Evolutionary conservation across 2,329 filamentous ascomycete genomes (phyloP), one percentile per base, ranked within the genome.

Genomic region (Penicillium sp.): DNA sequence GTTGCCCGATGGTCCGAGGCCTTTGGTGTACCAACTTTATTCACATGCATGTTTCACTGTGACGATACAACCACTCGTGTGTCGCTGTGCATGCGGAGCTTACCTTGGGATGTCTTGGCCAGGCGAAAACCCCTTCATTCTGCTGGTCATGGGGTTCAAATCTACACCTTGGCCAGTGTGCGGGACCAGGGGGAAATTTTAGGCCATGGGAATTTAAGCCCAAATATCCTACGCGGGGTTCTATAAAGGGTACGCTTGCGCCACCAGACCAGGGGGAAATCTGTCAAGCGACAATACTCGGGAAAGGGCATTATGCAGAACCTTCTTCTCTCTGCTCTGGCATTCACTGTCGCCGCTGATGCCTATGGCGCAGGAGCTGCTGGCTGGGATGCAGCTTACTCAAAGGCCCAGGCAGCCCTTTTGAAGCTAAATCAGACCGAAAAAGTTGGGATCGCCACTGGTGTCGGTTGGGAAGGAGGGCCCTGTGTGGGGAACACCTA

Each of bases 401-500:
- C 44, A 13, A 62, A 48, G 19, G 65, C 65, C 1, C 29, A 57
- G 25, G 31, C 39, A 4, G 62, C 59, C 2, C 57, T 68, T 3
- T 1, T 45, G 0, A 57, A 56, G 27, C 58, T 68, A 19, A 62
- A 38, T 10, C 59, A 61, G 25, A 53, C 55, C 3, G 65, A 72
- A 40, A 72, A 72, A 33, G 65, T 67, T 5, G 69, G 69, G 9
- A 59, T 72, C 25, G 69, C 67, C 9, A 68, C 69, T 4, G 69
- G 69, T 1, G 60, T 71, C 19, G 65, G 59, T 9, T 72, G 69
- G 69, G 47, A 60, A 33, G 62, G 60, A 25, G 69, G 70, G 2
- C 68, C 70, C 3, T 72, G 70, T 43, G 70, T 72, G 7, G 69
- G 70, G 10, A 72, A 72, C 49, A 72, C 70, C 5, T 67, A 68